Evolutionary conservation across 306 rosid species (phyloP), one percentile per base, ranked within the genome.

Genomic region (Glycine latifolia): DNA sequence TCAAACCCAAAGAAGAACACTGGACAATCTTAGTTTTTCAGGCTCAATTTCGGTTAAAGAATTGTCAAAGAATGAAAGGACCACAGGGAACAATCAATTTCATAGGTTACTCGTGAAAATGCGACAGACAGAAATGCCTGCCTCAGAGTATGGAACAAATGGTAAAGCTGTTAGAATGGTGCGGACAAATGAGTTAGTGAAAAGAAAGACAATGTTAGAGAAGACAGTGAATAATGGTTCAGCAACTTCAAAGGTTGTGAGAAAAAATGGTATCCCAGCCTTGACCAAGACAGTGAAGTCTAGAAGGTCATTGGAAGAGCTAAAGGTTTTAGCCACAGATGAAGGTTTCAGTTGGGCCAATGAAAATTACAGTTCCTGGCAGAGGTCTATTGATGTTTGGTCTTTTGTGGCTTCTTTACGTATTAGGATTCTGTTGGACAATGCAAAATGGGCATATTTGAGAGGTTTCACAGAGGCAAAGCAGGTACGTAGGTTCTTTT

Each of bases 281-380:
- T 15, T 85, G 77, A 74, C 80, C 2, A 90, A 85, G 89, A 81
- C 71, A 35, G 15, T 67, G 37, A 87, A 79, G 48, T 52, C 87
- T 75, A 66, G 60, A 73, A 35, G 39, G 85, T 79, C 93, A 26
- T 26, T 26, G 70, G 92, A 89, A 72, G 94, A 84, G 79, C 82
- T 91, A 17, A 90, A 85, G 81, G 87, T 91, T 72, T 84, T 93
- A 84, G 93, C 92, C 35, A 85, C 97, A 12, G 98, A 93, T 86
- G 94, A 93, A 76, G 88, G 88, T 62, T 93, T 93, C 82, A 88
- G 93, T 79, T 93, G 98, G 98, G 94, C 98, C 58, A 90, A 88
- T 82, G 98, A 90, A 75, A 90, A 90, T 80, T 93, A 93, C 77
- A 91, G 84, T 81, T 90, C 97, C 15, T 75, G 77, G 86, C 98